Conservation (phyloP, 306 rosid genomes). For the Astragalus glycyphyllos region DNA sequence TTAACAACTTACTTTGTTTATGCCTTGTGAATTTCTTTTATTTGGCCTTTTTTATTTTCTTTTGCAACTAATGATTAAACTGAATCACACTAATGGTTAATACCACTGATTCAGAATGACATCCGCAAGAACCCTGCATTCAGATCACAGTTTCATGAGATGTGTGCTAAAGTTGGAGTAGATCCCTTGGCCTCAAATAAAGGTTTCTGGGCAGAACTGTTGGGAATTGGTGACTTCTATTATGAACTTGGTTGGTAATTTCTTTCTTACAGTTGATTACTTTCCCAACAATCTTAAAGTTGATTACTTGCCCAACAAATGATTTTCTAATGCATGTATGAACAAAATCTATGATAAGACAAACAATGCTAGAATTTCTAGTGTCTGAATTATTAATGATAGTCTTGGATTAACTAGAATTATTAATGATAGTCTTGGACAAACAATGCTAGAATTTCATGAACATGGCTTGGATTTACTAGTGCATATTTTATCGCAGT, state of each 20-base stretch:
- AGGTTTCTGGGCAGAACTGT: slow-evolving; percentile 98
- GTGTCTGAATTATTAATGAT: slow-evolving; percentile 4
- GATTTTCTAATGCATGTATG: slow-evolving; percentile 6
- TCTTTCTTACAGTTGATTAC: slow-evolving; percentile 41
- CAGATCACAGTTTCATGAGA: slow-evolving; percentile 96
- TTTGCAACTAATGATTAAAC: slow-evolving; percentile 18
- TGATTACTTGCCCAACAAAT: slow-evolving; percentile 25
- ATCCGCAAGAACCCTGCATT: slow-evolving; percentile 96
- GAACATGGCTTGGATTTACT: background rate
- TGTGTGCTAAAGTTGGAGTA: slow-evolving; percentile 97
- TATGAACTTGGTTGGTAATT: slow-evolving; percentile 87
- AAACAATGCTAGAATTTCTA: slow-evolving; percentile 6
- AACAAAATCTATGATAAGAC: slow-evolving; percentile 21
- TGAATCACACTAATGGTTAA: slow-evolving; percentile 23
- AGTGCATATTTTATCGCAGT: background rate
- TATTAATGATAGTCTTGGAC: background rate
- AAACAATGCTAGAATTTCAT: slow-evolving; percentile 4
- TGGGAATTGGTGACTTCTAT: slow-evolving; percentile 95
- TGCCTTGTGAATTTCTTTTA: slow-evolving; percentile 11
- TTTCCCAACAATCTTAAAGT: slow-evolving; percentile 30
- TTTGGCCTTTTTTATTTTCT: background rate
- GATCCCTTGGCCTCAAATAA: slow-evolving; percentile 97
- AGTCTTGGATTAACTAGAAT: no score
- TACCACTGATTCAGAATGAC: slow-evolving; percentile 68
- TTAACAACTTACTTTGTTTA: slow-evolving; percentile 4